Evolutionary conservation across 202 grass and related monocot genomes (phyloP).

Genomic region (Hordeum pubiflorum): DNA sequence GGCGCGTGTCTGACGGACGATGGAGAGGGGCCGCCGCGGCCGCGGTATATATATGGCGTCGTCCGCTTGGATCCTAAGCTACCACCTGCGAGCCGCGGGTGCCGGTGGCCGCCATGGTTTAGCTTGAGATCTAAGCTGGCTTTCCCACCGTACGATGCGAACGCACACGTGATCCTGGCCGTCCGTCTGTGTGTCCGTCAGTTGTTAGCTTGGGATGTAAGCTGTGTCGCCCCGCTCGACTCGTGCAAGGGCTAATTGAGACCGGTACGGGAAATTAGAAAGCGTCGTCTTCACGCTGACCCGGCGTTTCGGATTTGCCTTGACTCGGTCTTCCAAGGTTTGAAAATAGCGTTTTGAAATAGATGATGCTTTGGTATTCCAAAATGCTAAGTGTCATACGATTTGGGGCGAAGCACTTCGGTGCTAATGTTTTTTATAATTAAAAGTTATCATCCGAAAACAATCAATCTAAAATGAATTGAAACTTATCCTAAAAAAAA

Average conservation of each 20-base stretch:
- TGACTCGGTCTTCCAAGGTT: not conserved
- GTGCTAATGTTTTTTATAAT: no score
- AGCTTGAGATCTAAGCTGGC: conserved; percentile 10
- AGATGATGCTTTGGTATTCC: no score
- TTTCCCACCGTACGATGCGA: not conserved
- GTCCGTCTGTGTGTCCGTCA: not conserved
- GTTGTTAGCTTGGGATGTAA: not conserved
- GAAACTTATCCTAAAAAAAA: no score
- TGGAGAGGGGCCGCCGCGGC: not conserved
- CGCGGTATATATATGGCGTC: not conserved
- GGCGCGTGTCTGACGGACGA: not conserved
- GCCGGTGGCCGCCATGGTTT: not conserved
- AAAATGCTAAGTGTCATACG: no score
- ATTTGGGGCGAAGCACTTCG: no score
- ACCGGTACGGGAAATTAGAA: not conserved
- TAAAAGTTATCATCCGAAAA: no score
- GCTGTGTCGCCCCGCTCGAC: not conserved
- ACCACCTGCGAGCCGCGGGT: not conserved
- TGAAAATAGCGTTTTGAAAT: not conserved
- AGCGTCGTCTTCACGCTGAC: not conserved
- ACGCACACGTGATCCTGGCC: not conserved
- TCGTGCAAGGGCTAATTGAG: not conserved
- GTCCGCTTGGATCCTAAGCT: conserved; percentile 19
- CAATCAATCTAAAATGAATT: no score
- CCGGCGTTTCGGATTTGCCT: not conserved